Conservation (phyloP, 495 filamentous ascomycete species). For the Cladorrhinum samala region DNA sequence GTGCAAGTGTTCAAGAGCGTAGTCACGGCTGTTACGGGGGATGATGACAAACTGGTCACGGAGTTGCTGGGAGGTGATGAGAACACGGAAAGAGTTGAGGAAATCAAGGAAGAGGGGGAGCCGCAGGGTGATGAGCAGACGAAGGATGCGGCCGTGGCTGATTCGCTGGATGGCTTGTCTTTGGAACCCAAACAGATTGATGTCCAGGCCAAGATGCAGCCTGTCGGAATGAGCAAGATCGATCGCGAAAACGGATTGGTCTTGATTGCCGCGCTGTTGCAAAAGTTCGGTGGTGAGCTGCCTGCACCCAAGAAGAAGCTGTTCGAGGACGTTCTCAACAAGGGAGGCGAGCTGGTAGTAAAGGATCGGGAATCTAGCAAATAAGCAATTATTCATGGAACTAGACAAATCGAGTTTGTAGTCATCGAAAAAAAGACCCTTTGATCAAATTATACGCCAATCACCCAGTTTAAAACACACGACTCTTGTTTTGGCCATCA, state of each 20-base stretch:
- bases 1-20: conserved; percentile 39
- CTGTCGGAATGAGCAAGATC: conserved; percentile 28
- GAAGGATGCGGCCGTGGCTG: background rate
- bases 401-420: background rate
- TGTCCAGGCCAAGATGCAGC: conserved; percentile 12
- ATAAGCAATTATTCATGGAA: background rate
- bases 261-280: conserved; percentile 53
- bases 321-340: conserved; percentile 32
- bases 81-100: background rate
- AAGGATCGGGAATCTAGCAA: conserved; percentile 14
- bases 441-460: conserved; percentile 12
- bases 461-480: no score
- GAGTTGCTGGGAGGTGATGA: background rate
- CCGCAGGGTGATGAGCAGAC: conserved; percentile 26
- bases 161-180: conserved; percentile 12
- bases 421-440: background rate
- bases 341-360: conserved; percentile 30
- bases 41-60: conserved; percentile 1
- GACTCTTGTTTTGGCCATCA: conserved; percentile 14
- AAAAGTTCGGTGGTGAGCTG: conserved; percentile 39
- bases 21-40: conserved; percentile 44
- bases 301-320: conserved; percentile 24
- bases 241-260: conserved; percentile 63
- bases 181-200: conserved; percentile 35
- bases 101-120: conserved; percentile 9